Evolutionary conservation across 1,139 yeast species (phyloP), one percentile per base, ranked within the genome.

Genomic region (Debaryomyces fabryi): DNA sequence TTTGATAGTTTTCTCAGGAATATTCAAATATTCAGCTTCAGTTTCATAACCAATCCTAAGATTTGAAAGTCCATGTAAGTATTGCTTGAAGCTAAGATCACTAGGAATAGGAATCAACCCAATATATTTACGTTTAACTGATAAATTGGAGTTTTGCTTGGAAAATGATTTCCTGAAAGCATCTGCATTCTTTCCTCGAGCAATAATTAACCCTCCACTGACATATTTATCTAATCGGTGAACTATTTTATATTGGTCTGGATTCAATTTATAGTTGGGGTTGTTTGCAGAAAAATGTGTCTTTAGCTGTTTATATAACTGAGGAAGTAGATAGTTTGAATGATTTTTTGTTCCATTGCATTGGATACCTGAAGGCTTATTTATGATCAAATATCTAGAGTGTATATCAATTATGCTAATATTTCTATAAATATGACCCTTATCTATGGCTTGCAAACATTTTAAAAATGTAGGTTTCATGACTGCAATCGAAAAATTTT

Each of bases 141-240:
- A 37, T 12, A 52, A 39, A 16, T 35, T 47, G 23, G 43, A 18
- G 20, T 41, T 21, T n/a, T 23, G 18, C 4, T 40, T 29, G 7
- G 45, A 21, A n/a, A 46, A 42, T 25, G 48, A 18, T 13, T 30
- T 40, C 30, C 42, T 33, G 20, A 41, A 35, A 4, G 37, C 16
- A 24, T 35, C 15, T 7, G 42, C 48, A 20, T 40, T 23, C 20
- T 41, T 42, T 12, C 42, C 32, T 12, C 45, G 44, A 41, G 64
- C 59, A 3, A 64, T 58, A 8, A 62, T 38, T 44, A 64, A 41
- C 4, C 67, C 69, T 1, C 69, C 69, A 3, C 65, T 60, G 15
- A 63, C 67, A 49, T 52, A 61, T 47, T 58, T 51, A 47, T 64
- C 68, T 18, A 64, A 48, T 40, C 69, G 48, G 44, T 63, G 68